Base-by-base conservation (phyloP, 148 eudicot species). In the Silene conica region DNA sequence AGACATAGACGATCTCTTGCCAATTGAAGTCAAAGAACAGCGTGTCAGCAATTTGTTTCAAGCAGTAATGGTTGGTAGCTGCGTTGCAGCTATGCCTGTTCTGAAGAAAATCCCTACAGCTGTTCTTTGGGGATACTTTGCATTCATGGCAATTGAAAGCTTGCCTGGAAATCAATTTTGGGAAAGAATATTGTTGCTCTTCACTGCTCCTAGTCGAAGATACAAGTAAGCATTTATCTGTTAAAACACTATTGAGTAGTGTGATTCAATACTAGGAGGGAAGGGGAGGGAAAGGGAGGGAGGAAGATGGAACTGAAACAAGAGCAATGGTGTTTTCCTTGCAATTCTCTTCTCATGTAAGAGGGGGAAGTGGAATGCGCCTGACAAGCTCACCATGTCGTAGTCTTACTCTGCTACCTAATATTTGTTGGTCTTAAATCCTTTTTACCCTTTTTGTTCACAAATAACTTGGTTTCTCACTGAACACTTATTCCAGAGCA, bases 111-210 rank as follows among this genome's bases (percentile, higher is more conserved):
- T 95, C 18, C 99, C 99, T 14, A 88, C 94, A 69, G 89, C 99
- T 3, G 99, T 95, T 64, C 94, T 95, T 79, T 95, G 99, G 99
- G 99, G 99, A 43, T 95, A 95, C 83, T 95, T 95, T 70, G 99
- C 97, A 45, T 95, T 90, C 84, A 95, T 95, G 99, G 99, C 99
- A 52, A 95, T 92, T 67, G 99, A 95, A 82, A 95, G 94, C 85
- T 87, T 95, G 81, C 99, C 99, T 0, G 97, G 99, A 83, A 95
- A 92, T 83, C 99, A 95, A 75, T 95, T 87, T 72, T 95, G 99
- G 99, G 99, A 92, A 74, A 83, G 99, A 79, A 85, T 95, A 62
- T 67, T 95, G 68, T 79, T 90, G 63, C 94, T 95, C 73, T 95
- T 95, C 74, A 92, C 96, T 72, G 94, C 97, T 78, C 99, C 99